phyloP scores from a whole-genome alignment of 352 stramenopile species.

The Phytophthora pisi region DNA sequence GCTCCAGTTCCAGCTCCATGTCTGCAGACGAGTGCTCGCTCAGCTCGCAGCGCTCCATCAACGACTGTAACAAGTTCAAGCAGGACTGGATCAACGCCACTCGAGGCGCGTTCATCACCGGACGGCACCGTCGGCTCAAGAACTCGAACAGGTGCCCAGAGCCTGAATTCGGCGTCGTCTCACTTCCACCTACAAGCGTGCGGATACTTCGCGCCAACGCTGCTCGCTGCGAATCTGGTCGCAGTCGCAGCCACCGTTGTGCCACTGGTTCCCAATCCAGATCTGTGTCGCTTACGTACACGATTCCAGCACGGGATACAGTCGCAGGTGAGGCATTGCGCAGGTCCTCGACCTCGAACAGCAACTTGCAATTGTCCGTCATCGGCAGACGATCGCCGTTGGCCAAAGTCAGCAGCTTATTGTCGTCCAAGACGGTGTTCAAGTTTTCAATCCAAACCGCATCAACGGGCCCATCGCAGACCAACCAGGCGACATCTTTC shows the following conservation, averaged over 20 bases:
- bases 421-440: conserved; percentile 95
- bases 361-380: conserved; percentile 88
- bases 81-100: conserved; percentile 84
- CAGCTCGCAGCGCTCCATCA: conserved; percentile 63
- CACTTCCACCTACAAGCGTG: conserved; percentile 50
- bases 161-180: conserved; percentile 10
- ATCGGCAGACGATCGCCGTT: conserved; percentile 94
- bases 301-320: conserved; percentile 90
- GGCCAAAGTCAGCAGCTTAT: conserved; percentile 93
- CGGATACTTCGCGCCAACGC: conserved; percentile 53
- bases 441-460: conserved; percentile 96
- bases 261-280: conserved; percentile 79
- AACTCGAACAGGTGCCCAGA: conserved; percentile 78
- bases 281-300: conserved; percentile 89
- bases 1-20: conserved; percentile 75
- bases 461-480: conserved; percentile 94
- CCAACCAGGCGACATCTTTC: conserved; percentile 90
- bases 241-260: conserved; percentile 62
- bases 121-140: conserved; percentile 56
- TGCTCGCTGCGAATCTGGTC: conserved; percentile 52
- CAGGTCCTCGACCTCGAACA: conserved; percentile 95
- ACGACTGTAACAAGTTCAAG: conserved; percentile 62
- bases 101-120: conserved; percentile 71
- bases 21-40: conserved; percentile 52
- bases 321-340: conserved; percentile 92